Evolutionary conservation across 306 rosid species (phyloP), one percentile per base, ranked within the genome.

Genomic region (Begonia masoniana): DNA sequence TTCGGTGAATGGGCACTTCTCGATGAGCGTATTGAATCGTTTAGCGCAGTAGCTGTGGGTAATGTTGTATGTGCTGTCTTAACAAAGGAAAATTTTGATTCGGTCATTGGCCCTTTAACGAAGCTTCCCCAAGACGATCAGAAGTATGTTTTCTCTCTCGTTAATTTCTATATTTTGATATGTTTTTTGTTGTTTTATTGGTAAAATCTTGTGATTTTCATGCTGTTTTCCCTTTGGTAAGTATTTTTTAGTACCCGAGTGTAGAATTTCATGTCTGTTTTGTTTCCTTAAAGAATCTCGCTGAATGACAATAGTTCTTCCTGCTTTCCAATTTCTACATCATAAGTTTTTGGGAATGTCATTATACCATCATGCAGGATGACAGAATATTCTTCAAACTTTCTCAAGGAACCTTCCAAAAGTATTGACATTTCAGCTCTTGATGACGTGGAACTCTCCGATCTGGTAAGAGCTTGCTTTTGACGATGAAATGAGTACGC

Each of bases 1-100:
- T 92, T 92, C 52, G 99, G 99, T 15, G 99, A 86, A 76, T 92
- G 99, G 99, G 63, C 79, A 51, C 99, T 92, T 75, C 72, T 77
- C 62, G 96, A 88, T 49, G 87, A 92, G 66, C 63, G 13, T 46
- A 62, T 75, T 43, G 93, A 79, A 65, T 77, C 81, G 64, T 60
- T 86, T 55, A 76, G 71, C 55, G 96, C 83, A 53, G 80, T 92
- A 55, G 88, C 99, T 58, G 69, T 83, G 61, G 87, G 84, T 57
- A 81, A 83, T 54, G 99, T 86, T 62, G 68, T 82, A 57, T 92
- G 96, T 70, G 75, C 87, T 66, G 47, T 86, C 72, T 73, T 92
- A 61, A 83, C 96, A 9, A 92, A 86, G 76, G 96, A 83, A 48
- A 83, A 79, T 9, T 86, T 92, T 70, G 95, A 83, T 65, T 86